phyloP scores from a whole-genome alignment of 2,329 filamentous ascomycete species.

The Neonectria magnoliae region DNA sequence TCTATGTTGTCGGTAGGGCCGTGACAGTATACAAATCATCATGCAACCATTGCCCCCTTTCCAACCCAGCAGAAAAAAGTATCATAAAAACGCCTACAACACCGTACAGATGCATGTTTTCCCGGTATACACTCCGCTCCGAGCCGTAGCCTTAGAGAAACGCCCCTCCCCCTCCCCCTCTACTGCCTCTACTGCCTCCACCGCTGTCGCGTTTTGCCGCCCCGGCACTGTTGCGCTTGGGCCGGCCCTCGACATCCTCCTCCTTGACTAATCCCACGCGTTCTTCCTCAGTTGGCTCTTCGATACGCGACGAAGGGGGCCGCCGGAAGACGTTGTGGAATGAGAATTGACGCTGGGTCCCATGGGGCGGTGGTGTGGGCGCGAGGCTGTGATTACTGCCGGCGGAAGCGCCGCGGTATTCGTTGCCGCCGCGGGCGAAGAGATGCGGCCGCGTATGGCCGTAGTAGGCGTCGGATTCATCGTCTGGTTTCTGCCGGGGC shows the following conservation, averaged over 20 bases:
- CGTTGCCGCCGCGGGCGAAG: constrained; percentile 58
- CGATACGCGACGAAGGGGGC: constrained; percentile 45
- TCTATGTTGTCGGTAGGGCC: constrained; percentile 37
- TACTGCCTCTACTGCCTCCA: neutral
- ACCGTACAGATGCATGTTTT: constrained; percentile 37
- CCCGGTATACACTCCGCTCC: constrained; percentile 14
- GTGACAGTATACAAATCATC: constrained; percentile 35
- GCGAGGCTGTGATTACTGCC: constrained; percentile 55
- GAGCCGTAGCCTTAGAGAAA: constrained; percentile 30
- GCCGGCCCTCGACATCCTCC: neutral
- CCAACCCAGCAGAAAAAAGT: constrained; percentile 12
- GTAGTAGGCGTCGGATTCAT: constrained; percentile 55
- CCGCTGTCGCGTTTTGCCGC: neutral
- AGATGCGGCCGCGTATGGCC: constrained; percentile 54
- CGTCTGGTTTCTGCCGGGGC: constrained; percentile 56
- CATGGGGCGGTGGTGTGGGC: constrained; percentile 70
- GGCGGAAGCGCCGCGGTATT: constrained; percentile 59
- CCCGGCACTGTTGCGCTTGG: neutral
- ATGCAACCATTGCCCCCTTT: constrained; percentile 24
- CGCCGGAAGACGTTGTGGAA: constrained; percentile 84
- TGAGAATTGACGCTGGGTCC: constrained; percentile 83
- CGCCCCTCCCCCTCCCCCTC: constrained; percentile 12
- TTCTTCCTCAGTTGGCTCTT: constrained; percentile 79
- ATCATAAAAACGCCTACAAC: constrained; percentile 35
- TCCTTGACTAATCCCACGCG: constrained; percentile 83